Evolutionary conservation across 768 basidiomycete species (phyloP).

Genomic region (Piloderma croceum): DNA sequence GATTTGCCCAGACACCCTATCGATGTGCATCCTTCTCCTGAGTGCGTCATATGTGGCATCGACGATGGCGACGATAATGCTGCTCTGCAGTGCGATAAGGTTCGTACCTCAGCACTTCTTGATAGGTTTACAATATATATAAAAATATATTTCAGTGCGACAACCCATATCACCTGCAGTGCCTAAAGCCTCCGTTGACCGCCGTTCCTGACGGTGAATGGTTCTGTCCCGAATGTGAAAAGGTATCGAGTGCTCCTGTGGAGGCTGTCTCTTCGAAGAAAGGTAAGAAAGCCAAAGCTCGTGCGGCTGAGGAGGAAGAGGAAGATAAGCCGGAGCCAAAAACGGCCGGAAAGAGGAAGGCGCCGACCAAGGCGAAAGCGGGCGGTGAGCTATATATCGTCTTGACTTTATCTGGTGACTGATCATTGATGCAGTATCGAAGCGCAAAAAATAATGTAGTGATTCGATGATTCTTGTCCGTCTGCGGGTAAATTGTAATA

Average conservation of each 20-base stretch:
- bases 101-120: conserved; percentile 21
- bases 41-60: conserved; percentile 66
- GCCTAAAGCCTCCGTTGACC: conserved; percentile 71
- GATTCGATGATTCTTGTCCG: too few species aligned
- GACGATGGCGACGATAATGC: conserved; percentile 69
- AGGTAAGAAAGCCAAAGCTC: conserved; percentile 20
- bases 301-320: conserved; percentile 8
- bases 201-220: conserved; percentile 85
- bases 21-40: conserved; percentile 59
- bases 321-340: conserved; percentile 23
- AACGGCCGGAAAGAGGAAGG: conserved; percentile 41
- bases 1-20: conserved; percentile 78
- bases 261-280: conserved; percentile 16
- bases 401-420: too few species aligned
- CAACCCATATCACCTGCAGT: conserved; percentile 77
- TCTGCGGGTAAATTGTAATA: too few species aligned
- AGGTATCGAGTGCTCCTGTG: conserved; percentile 49
- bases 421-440: too few species aligned
- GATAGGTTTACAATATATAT: neutral
- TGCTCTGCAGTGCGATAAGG: conserved; percentile 90
- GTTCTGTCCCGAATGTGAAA: conserved; percentile 78
- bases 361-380: conserved; percentile 28
- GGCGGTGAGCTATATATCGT: conserved; percentile 27
- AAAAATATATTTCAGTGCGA: conserved; percentile 69
- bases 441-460: too few species aligned